A percentile compares a stretch with the other conserved stretches of the same genome.
Conservation (phyloP, 305 asterid genomes). For the Solanum hybrid region DNA sequence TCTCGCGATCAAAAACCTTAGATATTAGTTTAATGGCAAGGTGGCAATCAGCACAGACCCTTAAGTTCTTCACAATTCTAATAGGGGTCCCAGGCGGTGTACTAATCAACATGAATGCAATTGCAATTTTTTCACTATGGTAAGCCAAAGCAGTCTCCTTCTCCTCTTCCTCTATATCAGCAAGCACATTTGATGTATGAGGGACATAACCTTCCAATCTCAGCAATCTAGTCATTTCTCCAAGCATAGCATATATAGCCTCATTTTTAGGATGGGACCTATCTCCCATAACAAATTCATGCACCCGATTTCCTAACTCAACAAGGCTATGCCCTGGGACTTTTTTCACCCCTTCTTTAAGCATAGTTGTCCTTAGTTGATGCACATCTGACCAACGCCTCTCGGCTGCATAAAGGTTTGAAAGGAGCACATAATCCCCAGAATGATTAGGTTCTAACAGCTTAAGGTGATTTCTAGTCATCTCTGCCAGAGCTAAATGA, state of each 20-base stretch:
- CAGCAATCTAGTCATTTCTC: slow-evolving; percentile 66
- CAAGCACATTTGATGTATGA: slow-evolving; percentile 58
- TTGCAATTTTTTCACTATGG: slow-evolving; percentile 92
- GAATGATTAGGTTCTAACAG: slow-evolving; percentile 63
- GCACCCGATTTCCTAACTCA: slow-evolving; percentile 56
- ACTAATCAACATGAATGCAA: slow-evolving; percentile 65
- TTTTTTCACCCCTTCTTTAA: slow-evolving; percentile 68
- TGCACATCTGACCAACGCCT: slow-evolving; percentile 77
- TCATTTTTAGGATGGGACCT: slow-evolving; percentile 56
- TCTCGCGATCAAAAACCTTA: slow-evolving; percentile 53
- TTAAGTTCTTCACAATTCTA: slow-evolving; percentile 68
- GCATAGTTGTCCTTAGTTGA: slow-evolving; percentile 48
- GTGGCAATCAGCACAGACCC: slow-evolving; percentile 91
- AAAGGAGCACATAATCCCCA: slow-evolving; percentile 79
- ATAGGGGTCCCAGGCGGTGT: slow-evolving; percentile 55
- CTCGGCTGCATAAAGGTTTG: slow-evolving; percentile 78
- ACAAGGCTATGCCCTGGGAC: slow-evolving; percentile 77
- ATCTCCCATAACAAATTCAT: slow-evolving; percentile 82
- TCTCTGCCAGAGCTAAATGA: slow-evolving; percentile 46
- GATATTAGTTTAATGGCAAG: slow-evolving; percentile 60
- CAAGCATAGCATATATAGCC: slow-evolving; percentile 63
- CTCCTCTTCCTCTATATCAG: slow-evolving; percentile 92
- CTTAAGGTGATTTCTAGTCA: slow-evolving; percentile 45
- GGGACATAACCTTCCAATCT: slow-evolving; percentile 78
- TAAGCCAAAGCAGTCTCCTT: slow-evolving; percentile 75